Base-by-base conservation (phyloP, 1,284 basidiomycete species). In the Pseudozyma sp. region DNA sequence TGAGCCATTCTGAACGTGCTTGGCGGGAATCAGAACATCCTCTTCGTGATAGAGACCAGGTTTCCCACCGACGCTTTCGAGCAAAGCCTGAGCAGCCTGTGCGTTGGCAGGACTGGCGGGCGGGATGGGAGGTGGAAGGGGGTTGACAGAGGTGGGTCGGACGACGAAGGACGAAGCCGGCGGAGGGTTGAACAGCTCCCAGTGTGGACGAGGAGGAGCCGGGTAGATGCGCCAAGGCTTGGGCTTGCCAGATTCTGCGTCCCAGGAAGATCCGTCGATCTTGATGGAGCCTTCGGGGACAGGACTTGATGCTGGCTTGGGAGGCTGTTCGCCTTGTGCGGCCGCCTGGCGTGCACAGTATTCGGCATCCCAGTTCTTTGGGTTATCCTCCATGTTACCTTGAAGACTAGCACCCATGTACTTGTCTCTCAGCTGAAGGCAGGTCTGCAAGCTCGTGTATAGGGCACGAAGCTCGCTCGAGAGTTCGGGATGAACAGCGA, bases 351-450 rank as follows among this genome's bases (percentile, higher is more conserved):
- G 65, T 14, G 72, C 76, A 44, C 81, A 83, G 52, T 80, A 72
- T 50, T 85, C 82, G 11, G 83, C 83, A 51, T 85, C 83, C 83
- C 83, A 85, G 42, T 85, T 84, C 69, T 84, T 85, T 1, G 83
- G 83, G 52, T 85, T 84, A 62, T 83, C 83, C 45, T 82, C 78
- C 52, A 78, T 70, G 38, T 65, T 48, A n/a, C 66, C 73, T 59
- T 85, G 83, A n/a, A 80, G 70, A 45, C 75, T 78, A 55, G 65
- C 72, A 25, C 56, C 58, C 80, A 85, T 85, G 72, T 84, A 85
- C 68, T 82, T 81, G 58, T 84, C 80, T n/a, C 83, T 66, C 19
- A 85, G 78, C 49, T 70, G 52, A 25, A 84, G 67, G 56, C 83
- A 85, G 21, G 66, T 68, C 51, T 82, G 83, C 47, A 85, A 57